Evolutionary conservation across 345 rosid genomes (phyloP).

Genomic region (Alliaria petiolata): DNA sequence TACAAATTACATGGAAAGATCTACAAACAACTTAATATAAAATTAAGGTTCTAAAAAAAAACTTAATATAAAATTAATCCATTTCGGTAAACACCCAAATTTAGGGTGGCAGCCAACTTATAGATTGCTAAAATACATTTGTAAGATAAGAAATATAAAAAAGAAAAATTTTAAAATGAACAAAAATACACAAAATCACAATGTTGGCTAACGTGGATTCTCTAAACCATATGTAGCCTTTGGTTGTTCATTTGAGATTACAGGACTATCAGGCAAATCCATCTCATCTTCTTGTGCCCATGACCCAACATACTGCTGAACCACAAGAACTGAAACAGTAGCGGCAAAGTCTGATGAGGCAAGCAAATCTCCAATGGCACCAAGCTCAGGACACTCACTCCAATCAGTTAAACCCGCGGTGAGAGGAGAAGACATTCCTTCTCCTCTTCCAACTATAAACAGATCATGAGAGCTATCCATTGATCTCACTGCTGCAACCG

Average conservation of each 20-base stretch:
- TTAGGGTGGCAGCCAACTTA: constrained; percentile 2
- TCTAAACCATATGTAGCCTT: constrained; percentile 7
- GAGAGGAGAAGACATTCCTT: constrained; percentile 64
- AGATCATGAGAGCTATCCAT: constrained; percentile 73
- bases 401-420: constrained; percentile 93
- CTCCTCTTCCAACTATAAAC: constrained; percentile 88
- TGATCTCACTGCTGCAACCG: constrained; percentile 63
- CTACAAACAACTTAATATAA: no score
- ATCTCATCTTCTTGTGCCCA: constrained; percentile 35
- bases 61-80: not conserved
- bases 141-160: not conserved
- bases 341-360: constrained; percentile 92
- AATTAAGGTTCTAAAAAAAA: no score
- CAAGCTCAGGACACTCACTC: constrained; percentile 99
- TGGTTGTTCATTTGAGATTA: constrained; percentile 30
- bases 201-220: constrained; percentile 9
- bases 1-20: not conserved
- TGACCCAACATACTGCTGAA: constrained; percentile 62
- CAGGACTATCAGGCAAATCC: constrained; percentile 48
- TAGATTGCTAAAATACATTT: constrained; percentile 18
- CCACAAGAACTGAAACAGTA: constrained; percentile 73
- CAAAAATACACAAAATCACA: not conserved
- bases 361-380: constrained; percentile 86
- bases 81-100: not conserved
- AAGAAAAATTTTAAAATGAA: not conserved